These are phyloP conservation scores for Sporothrix variecibatus DNA, from an alignment of 2,329 filamentous ascomycete genomes.

Conservation along the genomic window DNA sequence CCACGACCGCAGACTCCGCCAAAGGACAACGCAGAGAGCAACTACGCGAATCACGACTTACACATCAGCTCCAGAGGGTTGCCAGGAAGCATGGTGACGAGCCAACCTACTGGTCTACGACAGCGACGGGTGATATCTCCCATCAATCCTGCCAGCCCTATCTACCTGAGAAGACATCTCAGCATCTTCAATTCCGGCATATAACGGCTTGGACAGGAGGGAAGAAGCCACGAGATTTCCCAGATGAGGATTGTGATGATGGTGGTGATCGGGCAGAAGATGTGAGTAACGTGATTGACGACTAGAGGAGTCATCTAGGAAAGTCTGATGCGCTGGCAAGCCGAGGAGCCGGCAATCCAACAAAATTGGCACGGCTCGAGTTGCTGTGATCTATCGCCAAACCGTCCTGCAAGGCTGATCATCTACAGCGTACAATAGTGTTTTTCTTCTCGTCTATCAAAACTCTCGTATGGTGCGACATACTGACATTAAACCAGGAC, in stretches of 20 bases:
- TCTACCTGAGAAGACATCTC: neutral
- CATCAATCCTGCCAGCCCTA: conserved; percentile 17
- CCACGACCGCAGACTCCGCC: neutral
- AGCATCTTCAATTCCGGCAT: neutral
- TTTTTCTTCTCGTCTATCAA: neutral
- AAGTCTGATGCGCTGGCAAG: neutral
- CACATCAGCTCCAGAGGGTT: neutral
- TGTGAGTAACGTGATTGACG: conserved; percentile 15
- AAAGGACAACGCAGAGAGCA: neutral
- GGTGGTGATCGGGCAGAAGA: conserved; percentile 22
- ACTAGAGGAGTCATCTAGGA: neutral
- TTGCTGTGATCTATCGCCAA: neutral
- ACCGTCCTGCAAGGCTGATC: neutral
- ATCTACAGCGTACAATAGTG: neutral
- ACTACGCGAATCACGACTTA: neutral
- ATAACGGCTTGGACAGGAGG: neutral
- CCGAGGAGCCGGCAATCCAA: neutral
- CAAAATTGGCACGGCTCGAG: neutral
- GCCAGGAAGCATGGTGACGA: neutral
- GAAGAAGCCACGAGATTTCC: neutral
- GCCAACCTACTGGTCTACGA: neutral
- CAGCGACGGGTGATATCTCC: neutral
- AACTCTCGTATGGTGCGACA: neutral
- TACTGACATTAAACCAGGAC: neutral
- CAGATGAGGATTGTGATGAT: neutral